Evolutionary conservation across 116 monocot species (phyloP), one percentile per base, ranked within the genome.

Genomic region (Dioscorea cayenensis): DNA sequence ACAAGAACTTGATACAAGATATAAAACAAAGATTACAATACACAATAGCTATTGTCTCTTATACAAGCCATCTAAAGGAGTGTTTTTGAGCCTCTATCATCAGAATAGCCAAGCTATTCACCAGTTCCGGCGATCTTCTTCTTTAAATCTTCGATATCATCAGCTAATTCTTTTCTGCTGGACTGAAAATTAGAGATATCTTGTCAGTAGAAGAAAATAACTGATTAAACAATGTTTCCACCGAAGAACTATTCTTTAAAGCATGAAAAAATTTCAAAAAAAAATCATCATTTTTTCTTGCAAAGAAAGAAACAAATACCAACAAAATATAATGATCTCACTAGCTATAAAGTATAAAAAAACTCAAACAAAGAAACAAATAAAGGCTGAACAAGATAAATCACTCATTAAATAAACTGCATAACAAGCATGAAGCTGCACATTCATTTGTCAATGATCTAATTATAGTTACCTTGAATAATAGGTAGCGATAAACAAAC

Each of bases 401-500:
- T 43, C 43, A 6, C 43, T 43, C 43, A 43, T 43, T 43, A 43
- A 43, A 10, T 43, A 5, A 43, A 43, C 43, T 43, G 12, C 43
- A 43, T 9, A 1, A 43, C 43, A 43, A 43, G 43, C 43, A 43
- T 7, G 43, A 43, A 6, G 12, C 43, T 43, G 43, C 8, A 9
- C 43, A 9, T 43, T 43, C 12, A 18, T 55, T n/a, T 16, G 17
- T 19, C 55, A 55, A 55, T 70, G 20, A 12, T 55, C 18, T 55
- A 16, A 11, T 32, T 32, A 32, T 18, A 16, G 22, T 80, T 85
- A 96, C 95, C 95, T 96, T 96, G 81, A 96, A 96, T 36, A 96
- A 83, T 66, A 96, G 84, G 75, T 96, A 96, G 52, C 92, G 89
- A 81, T 96, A 96, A n/a, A 96, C 92, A 72, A 96, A 96, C 95